Conservation (phyloP, 1,139 yeast species). For the Maudiozyma humilis region DNA sequence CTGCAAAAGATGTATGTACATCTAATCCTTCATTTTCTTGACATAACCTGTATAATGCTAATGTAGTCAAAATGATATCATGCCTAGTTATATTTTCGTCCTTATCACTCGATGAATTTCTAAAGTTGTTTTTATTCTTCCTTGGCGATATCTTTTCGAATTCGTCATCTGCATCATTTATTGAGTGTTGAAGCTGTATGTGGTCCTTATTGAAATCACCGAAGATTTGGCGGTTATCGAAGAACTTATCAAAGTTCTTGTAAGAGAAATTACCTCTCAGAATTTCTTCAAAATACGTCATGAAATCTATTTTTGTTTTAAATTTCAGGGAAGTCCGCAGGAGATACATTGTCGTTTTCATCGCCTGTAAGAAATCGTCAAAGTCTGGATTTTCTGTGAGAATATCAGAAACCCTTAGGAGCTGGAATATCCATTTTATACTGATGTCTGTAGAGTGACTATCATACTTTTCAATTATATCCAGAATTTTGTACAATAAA, state of each 20-base stretch:
- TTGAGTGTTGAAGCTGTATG: neutral
- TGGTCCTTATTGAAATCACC: neutral
- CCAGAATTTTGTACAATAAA: slow-evolving; percentile 4
- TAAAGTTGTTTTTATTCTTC: neutral
- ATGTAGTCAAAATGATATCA: neutral
- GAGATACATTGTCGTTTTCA: neutral
- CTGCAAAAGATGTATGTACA: neutral
- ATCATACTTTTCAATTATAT: slow-evolving; percentile 4
- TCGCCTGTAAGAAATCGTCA: neutral
- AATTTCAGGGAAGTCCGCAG: neutral
- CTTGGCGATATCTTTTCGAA: neutral
- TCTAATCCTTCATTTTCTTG: neutral
- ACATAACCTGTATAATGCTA: neutral
- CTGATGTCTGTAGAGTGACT: neutral
- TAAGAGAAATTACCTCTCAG: neutral
- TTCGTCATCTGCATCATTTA: neutral
- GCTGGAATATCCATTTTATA: slow-evolving; percentile 5
- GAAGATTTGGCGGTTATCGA: neutral
- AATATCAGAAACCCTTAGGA: slow-evolving; percentile 1
- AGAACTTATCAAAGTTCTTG: neutral
- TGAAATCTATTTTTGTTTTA: neutral
- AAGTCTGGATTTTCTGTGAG: neutral
- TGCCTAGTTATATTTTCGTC: neutral
- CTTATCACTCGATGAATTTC: neutral
- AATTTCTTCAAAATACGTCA: neutral